A percentile compares a stretch with the other conserved stretches of the same genome.
Evolutionary conservation across 2,329 filamentous ascomycete genomes (phyloP).

Genomic region (Calonectria hongkongensis): DNA sequence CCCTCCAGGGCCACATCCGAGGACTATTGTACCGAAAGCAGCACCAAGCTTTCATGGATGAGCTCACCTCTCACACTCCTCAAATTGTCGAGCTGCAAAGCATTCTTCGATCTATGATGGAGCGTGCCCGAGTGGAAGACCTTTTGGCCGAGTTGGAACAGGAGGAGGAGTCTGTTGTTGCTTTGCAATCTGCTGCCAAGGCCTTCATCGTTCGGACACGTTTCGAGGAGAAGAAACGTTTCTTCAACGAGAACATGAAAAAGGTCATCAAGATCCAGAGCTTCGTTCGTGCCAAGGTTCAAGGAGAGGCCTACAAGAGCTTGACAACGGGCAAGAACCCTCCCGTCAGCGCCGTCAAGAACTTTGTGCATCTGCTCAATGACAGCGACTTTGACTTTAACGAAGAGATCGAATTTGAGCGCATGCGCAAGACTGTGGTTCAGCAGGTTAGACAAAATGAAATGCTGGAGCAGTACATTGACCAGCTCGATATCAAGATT

Average conservation of each 20-base stretch:
- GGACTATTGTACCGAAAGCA: slow-evolving; percentile 79
- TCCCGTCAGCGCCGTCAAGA: slow-evolving; percentile 96
- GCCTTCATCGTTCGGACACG: slow-evolving; percentile 83
- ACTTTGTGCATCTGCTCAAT: slow-evolving; percentile 97
- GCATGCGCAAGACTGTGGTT: slow-evolving; percentile 94
- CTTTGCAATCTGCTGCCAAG: slow-evolving; percentile 83
- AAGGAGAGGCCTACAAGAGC: slow-evolving; percentile 98
- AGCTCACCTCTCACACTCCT: slow-evolving; percentile 81
- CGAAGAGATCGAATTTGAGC: slow-evolving; percentile 97
- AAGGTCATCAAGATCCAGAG: slow-evolving; percentile 99
- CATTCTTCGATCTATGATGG: slow-evolving; percentile 85
- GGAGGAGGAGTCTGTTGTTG: slow-evolving; percentile 85
- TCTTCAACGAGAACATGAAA: slow-evolving; percentile 97
- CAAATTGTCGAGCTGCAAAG: slow-evolving; percentile 84
- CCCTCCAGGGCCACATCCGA: slow-evolving; percentile 80
- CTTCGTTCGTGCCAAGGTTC: slow-evolving; percentile 94
- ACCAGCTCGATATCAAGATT: slow-evolving; percentile 99
- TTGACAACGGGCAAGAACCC: slow-evolving; percentile 97
- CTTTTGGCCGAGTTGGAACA: slow-evolving; percentile 86
- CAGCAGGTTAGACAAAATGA: slow-evolving; percentile 98
- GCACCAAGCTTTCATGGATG: slow-evolving; percentile 78
- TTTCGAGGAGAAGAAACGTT: slow-evolving; percentile 90
- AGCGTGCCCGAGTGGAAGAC: slow-evolving; percentile 83
- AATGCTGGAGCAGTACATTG: slow-evolving; percentile 97
- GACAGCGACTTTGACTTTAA: slow-evolving; percentile 99